A percentile compares a stretch with the other conserved stretches of the same genome.
phyloP scores from a whole-genome alignment of 768 basidiomycete species.

The Lactarius psammicola region DNA sequence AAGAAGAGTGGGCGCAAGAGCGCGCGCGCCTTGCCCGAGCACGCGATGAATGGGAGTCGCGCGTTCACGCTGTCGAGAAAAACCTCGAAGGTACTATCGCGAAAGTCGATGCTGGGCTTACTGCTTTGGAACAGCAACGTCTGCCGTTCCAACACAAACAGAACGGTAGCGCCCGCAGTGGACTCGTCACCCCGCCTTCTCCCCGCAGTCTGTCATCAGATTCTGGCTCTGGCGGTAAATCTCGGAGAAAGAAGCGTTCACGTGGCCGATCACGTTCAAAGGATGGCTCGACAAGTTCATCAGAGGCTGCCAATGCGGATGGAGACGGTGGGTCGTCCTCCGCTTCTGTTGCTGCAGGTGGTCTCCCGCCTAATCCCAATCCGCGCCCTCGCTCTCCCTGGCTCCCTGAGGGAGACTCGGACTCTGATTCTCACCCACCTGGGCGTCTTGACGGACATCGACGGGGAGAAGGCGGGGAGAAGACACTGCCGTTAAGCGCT shows the following conservation, averaged over 20 bases:
- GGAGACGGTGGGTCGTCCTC: conserved; percentile 28
- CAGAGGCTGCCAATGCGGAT: conserved; percentile 25
- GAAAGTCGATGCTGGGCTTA: conserved; percentile 38
- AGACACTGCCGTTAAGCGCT: conserved; percentile 12
- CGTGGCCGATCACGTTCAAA: conserved; percentile 28
- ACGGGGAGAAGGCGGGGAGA: conserved; percentile 20
- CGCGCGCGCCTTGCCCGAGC: conserved; percentile 70
- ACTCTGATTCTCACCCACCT: conserved; percentile 26
- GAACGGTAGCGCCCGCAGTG: conserved; percentile 43
- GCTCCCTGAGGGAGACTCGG: conserved; percentile 27
- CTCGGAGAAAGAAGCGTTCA: conserved; percentile 28
- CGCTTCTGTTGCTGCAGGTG: conserved; percentile 28
- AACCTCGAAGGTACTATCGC: conserved; percentile 48
- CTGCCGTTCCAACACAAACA: conserved; percentile 24
- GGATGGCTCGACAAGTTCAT: conserved; percentile 28
- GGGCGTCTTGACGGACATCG: conserved; percentile 22
- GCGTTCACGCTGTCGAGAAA: conserved; percentile 52
- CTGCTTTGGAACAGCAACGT: conserved; percentile 39
- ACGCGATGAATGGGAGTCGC: conserved; percentile 77
- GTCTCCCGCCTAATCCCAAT: conserved; percentile 24
- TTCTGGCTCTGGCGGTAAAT: conserved; percentile 36
- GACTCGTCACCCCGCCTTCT: conserved; percentile 73
- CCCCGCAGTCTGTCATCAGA: conserved; percentile 70
- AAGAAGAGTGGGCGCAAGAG: conserved; percentile 82
- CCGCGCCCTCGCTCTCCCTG: conserved; percentile 28